Base-by-base conservation (phyloP, 176 grass and related monocot species). In the Olyra latifolia region DNA sequence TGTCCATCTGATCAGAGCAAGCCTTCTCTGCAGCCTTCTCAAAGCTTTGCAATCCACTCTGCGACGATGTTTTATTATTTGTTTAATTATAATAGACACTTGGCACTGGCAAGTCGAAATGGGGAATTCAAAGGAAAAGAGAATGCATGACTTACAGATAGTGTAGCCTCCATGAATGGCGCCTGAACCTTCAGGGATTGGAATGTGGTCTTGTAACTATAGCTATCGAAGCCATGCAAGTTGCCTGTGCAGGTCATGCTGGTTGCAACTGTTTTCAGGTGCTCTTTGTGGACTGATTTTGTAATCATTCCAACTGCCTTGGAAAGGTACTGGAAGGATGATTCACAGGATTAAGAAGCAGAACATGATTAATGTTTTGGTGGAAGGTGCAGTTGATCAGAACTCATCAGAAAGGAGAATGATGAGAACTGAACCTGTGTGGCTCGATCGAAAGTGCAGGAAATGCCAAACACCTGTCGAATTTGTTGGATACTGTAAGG, bases 211-310 rank as follows among this genome's bases (percentile, higher is more conserved):
- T 91, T 86, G 48, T 69, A 88, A 76, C 82, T 71, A 56, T 69
- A 78, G 78, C 71, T 86, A 47, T 77, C 88, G 82, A 94, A 94
- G 80, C 88, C 91, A 64, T 88, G 86, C 66, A 94, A 57, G 12
- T 72, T 68, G 19, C 85, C 91, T 72, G 85, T 86, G 79, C 65
- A 88, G 44, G 88, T 88, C 83, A 94, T 94, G 85, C 75, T 91
- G 62, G 82, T 94, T 77, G 88, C 82, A 47, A 94, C 85, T 5
- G 84, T 74, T 39, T 50, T 90, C n/a, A 91, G 75, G 65, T 88
- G 88, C 40, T 88, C 79, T 29, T 73, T 72, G 35, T 91, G 86
- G 79, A 94, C 85, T 77, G 79, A 78, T 77, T 94, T 88, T 49
- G 79, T 82, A 73, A 88, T 80, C 82, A 73, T 88, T 50, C 58